A percentile compares a stretch with the other conserved stretches of the same genome.
These are phyloP conservation scores for Dactylellina cionopaga DNA, from an alignment of 2,329 filamentous ascomycete genomes.

Conservation along the genomic window DNA sequence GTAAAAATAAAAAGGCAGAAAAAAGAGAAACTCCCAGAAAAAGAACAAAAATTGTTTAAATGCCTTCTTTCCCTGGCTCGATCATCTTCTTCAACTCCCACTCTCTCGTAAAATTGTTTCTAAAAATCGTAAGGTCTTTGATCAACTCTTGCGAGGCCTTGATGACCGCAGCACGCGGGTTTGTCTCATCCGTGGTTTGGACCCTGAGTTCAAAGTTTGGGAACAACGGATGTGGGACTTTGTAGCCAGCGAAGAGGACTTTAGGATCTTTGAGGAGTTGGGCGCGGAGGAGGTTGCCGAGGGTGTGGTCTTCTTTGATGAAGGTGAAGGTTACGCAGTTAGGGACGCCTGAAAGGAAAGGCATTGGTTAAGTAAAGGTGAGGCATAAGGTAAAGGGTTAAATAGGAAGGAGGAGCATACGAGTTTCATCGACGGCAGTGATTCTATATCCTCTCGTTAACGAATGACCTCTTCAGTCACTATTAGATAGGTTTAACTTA, in stretches of 20 bases:
- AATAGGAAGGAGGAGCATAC: slow-evolving; percentile 8
- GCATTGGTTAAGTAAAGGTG: background rate
- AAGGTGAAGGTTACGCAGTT: slow-evolving; percentile 96
- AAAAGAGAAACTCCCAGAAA: slow-evolving; percentile 88
- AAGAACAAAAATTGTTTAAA: slow-evolving; percentile 55
- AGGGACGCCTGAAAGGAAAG: slow-evolving; percentile 71
- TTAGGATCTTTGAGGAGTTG: slow-evolving; percentile 85
- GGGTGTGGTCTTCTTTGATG: slow-evolving; percentile 95
- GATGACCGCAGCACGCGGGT: slow-evolving; percentile 85
- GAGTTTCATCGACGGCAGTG: slow-evolving; percentile 47
- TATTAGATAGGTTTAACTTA: no score
- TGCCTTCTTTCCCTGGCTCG: slow-evolving; percentile 36
- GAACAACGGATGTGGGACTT: slow-evolving; percentile 65
- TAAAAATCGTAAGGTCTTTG: slow-evolving; percentile 79
- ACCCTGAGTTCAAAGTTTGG: slow-evolving; percentile 77
- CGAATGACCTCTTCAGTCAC: no score
- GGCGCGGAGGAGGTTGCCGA: slow-evolving; percentile 87
- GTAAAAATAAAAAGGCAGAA: slow-evolving; percentile 96
- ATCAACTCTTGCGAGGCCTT: slow-evolving; percentile 84
- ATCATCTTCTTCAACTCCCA: slow-evolving; percentile 76
- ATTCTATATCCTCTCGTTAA: slow-evolving; percentile 25
- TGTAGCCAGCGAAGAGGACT: slow-evolving; percentile 92
- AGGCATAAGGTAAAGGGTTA: background rate
- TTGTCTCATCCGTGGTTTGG: slow-evolving; percentile 85
- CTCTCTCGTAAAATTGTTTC: slow-evolving; percentile 90